A percentile compares a stretch with the other conserved stretches of the same genome.
Conservation (phyloP, 257 asterid genomes). For the Fraxinus pennsylvanica region DNA sequence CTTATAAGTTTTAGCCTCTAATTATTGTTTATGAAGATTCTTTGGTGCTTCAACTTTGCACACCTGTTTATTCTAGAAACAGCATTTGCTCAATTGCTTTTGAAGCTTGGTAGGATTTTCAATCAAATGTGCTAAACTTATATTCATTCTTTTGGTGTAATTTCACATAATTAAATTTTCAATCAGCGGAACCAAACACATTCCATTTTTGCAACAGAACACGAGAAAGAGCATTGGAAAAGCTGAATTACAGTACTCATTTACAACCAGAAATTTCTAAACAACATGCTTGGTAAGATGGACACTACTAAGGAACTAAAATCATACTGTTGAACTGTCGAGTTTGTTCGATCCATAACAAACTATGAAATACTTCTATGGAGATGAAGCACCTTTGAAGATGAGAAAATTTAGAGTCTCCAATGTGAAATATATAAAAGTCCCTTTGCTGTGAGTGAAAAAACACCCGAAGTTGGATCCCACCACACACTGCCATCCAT, state of each 20-base stretch:
- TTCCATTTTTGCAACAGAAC: neutral
- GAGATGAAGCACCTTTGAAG: conserved; percentile 66
- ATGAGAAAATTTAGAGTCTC: conserved; percentile 89
- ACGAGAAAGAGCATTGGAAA: neutral
- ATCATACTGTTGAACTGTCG: neutral
- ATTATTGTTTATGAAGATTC: neutral
- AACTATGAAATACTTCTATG: neutral
- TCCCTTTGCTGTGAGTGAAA: conserved; percentile 81
- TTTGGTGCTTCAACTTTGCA: neutral
- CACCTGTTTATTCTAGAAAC: neutral
- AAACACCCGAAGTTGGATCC: conserved; percentile 95
- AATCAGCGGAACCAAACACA: neutral
- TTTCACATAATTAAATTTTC: no score
- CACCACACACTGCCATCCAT: conserved; percentile 96
- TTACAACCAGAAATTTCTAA: neutral
- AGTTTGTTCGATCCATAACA: neutral
- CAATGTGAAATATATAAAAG: conserved; percentile 81
- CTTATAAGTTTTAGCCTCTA: neutral
- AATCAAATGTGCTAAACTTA: neutral
- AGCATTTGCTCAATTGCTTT: neutral
- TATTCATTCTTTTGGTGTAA: neutral
- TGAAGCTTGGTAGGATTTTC: neutral
- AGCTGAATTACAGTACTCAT: neutral
- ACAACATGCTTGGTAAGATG: neutral
- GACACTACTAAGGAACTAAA: neutral